These are phyloP conservation scores for Diaporthe sp. DNA, from an alignment of 2,329 filamentous ascomycete genomes.

Conservation along the genomic window DNA sequence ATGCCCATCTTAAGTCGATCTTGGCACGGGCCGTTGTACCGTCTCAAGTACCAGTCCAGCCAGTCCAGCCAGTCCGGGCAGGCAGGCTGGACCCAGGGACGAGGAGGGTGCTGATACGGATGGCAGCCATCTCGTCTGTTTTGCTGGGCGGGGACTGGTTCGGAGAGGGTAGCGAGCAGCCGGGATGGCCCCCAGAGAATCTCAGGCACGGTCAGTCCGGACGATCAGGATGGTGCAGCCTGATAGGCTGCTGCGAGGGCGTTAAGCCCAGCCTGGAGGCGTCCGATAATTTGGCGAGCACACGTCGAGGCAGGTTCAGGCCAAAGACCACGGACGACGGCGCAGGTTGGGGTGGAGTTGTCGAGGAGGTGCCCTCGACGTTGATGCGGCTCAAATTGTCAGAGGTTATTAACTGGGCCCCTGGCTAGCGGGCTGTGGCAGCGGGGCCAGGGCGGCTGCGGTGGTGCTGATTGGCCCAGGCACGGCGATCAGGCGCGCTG, in stretches of 20 bases:
- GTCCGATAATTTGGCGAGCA: conserved; percentile 21
- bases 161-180: conserved; percentile 21
- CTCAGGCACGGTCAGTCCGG: conserved; percentile 19
- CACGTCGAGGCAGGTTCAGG: neutral
- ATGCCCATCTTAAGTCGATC: conserved; percentile 32
- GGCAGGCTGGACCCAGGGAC: neutral
- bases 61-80: neutral
- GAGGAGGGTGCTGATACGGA: neutral
- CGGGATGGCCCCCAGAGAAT: conserved; percentile 9
- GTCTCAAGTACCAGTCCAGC: conserved; percentile 26
- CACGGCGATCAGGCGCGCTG: conserved; percentile 45
- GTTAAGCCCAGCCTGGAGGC: neutral
- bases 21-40: conserved; percentile 21
- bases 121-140: conserved; percentile 30
- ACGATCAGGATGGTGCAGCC: conserved; percentile 6
- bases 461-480: neutral
- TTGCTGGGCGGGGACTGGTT: neutral
- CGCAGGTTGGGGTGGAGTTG: conserved; percentile 14
- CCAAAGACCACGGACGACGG: neutral
- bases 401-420: conserved; percentile 39
- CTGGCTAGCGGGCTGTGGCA: conserved; percentile 40
- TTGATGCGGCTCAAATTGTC: conserved; percentile 43
- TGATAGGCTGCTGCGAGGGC: conserved; percentile 17
- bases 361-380: conserved; percentile 33
- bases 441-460: conserved; percentile 2